Evolutionary conservation across 805 yeast species (phyloP).

Genomic region (Jamesozyma lodderae): DNA sequence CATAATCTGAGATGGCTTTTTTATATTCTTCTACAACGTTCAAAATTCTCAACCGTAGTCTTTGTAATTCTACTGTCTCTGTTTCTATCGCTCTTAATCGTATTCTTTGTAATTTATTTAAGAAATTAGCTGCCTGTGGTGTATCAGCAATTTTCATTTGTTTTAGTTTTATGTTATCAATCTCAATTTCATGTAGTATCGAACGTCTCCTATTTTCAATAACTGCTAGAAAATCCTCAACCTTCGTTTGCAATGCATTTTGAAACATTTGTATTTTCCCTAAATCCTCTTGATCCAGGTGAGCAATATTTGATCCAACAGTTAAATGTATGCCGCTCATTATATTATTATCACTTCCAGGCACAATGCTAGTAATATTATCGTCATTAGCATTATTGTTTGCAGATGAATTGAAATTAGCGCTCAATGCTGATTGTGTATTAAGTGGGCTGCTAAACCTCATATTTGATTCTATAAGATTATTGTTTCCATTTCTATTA

Average conservation of each 20-base stretch:
- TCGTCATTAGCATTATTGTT: neutral
- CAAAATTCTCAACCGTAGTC: slow-evolving; percentile 17
- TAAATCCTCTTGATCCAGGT: slow-evolving; percentile 11
- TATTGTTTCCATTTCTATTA: neutral
- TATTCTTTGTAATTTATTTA: slow-evolving; percentile 24
- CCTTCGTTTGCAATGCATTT: slow-evolving; percentile 17
- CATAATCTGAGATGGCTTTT: slow-evolving; percentile 18
- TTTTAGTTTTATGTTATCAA: slow-evolving; percentile 16
- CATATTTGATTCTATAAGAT: neutral
- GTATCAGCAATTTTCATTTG: slow-evolving; percentile 13
- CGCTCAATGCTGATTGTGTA: neutral
- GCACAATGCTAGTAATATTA: neutral
- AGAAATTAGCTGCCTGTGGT: slow-evolving; percentile 13
- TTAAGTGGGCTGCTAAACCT: neutral
- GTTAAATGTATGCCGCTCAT: neutral
- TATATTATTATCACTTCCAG: neutral
- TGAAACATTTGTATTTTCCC: slow-evolving; percentile 19
- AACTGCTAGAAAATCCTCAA: slow-evolving; percentile 17
- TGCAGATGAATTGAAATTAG: neutral
- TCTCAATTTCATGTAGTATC: slow-evolving; percentile 19
- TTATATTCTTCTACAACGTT: slow-evolving; percentile 23
- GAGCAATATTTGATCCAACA: neutral
- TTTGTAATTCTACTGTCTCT: slow-evolving; percentile 26
- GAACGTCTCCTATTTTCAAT: slow-evolving; percentile 23
- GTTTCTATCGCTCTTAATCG: slow-evolving; percentile 28